Base-by-base conservation (phyloP, 2,329 filamentous ascomycete genomes). In the Fusarium floridanum region DNA sequence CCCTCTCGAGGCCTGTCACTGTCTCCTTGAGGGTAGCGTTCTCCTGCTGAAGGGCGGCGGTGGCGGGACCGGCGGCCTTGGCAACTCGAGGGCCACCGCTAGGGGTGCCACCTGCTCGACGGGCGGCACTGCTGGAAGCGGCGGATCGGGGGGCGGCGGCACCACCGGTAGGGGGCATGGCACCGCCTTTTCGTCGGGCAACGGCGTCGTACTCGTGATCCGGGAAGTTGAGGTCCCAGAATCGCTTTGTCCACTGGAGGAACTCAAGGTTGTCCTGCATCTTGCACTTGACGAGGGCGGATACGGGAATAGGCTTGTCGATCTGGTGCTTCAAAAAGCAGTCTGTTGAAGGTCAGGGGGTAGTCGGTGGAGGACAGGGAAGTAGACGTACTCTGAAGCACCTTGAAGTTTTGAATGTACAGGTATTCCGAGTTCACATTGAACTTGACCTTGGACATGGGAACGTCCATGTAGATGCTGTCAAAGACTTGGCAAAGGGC, bases 191-290 rank as follows among this genome's bases (percentile, higher is more conserved):
- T 83, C 97, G 91, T 81, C 97, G 91, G 65, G 89, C 88, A 29
- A 97, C 89, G 12, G 97, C 95, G 82, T 99, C 97, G 87, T 99
- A 99, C 75, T 98, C 97, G 80, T 97, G 95, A 69, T 97, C 97
- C 9, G 97, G 97, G 85, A 94, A 99, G 88, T 98, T 95, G 82
- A 98, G 94, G 81, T 99, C 97, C 97, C 97, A 99, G 87, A 95
- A 98, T 78, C 90, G 89, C 90, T 99, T 99, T 69, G 92, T 92
- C 93, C 95, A 99, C 86, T 99, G 97, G 71, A 99, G 88, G 84
- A 99, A 99, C 82, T 98, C 97, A 79, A 99, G 93, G 87, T 99
- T 99, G 85, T 99, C 97, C 89, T 99, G 97, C 96, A 99, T 99
- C 88, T 98, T 98, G 89, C 97, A 99, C 85, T 98, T 99, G 80